These are phyloP conservation scores for Fusarium torulosum DNA, from an alignment of 2,329 filamentous ascomycete species.

Conservation along the genomic window DNA sequence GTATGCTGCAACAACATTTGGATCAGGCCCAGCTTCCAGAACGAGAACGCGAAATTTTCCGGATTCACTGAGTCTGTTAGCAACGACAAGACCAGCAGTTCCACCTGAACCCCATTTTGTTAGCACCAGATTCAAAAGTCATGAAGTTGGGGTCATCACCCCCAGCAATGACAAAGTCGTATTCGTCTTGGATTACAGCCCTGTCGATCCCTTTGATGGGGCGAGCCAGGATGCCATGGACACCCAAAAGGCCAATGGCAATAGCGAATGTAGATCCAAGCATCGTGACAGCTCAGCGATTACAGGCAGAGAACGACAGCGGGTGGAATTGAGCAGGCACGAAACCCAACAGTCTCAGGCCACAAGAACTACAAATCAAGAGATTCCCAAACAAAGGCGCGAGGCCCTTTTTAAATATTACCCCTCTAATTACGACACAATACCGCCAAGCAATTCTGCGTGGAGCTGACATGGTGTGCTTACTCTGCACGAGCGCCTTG, in stretches of 20 bases:
- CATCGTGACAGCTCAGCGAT: background rate
- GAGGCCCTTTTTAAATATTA: background rate
- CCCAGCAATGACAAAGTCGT: conserved; percentile 24
- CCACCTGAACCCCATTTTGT: background rate
- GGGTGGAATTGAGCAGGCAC: too few relatives aligned
- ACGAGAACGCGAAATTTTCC: conserved; percentile 18
- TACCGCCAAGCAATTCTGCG: background rate
- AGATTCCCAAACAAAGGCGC: background rate
- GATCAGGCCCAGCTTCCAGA: conserved; percentile 16
- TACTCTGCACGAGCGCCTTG: background rate
- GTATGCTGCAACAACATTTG: conserved; percentile 11
- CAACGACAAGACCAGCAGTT: conserved; percentile 16
- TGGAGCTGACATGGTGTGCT: background rate
- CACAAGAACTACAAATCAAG: too few relatives aligned
- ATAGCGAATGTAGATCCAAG: background rate
- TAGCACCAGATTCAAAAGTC: accelerated
- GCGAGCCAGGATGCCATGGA: background rate
- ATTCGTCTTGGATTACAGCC: conserved; percentile 4
- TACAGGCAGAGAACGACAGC: background rate
- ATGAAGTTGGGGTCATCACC: accelerated
- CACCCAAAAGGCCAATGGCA: background rate
- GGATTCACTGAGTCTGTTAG: conserved; percentile 24
- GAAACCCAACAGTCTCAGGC: too few relatives aligned
- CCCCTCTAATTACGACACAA: background rate
- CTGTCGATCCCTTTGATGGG: conserved; percentile 11